phyloP scores from a whole-genome alignment of 495 filamentous ascomycete genomes.

The Penicillium canescens region DNA sequence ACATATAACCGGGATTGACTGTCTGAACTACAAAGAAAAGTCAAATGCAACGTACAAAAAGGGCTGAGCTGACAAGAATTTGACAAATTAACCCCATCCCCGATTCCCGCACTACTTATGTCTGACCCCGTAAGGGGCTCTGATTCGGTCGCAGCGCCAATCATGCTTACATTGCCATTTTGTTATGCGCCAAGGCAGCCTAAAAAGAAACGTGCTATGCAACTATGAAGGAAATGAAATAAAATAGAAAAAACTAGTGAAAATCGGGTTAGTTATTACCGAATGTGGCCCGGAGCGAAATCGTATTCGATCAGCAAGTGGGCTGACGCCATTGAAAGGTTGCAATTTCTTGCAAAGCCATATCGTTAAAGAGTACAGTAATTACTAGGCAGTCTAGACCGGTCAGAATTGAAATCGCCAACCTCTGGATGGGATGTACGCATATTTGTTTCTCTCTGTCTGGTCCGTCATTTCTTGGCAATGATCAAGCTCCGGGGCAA shows the following conservation, averaged over 20 bases:
- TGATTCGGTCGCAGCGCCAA: slow-evolving; percentile 17
- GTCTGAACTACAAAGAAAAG: slow-evolving; percentile 16
- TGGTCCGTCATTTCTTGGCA: not conserved
- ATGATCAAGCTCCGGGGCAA: slow-evolving; percentile 1
- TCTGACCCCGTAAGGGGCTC: slow-evolving; percentile 1
- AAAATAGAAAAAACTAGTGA: not conserved
- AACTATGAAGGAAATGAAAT: not conserved
- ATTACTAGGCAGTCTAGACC: slow-evolving; percentile 20
- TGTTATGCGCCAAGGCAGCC: slow-evolving; percentile 12
- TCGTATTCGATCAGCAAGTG: slow-evolving; percentile 18
- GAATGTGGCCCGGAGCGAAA: not conserved
- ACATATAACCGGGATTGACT: slow-evolving; percentile 2
- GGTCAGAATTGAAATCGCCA: slow-evolving; percentile 24
- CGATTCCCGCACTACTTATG: not conserved
- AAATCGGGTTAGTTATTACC: too few species aligned
- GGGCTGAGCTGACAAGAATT: not conserved
- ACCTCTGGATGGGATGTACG: slow-evolving; percentile 8
- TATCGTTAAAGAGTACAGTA: not conserved
- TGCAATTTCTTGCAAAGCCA: slow-evolving; percentile 1
- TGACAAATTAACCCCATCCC: slow-evolving; percentile 16
- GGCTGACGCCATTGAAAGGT: slow-evolving; percentile 19
- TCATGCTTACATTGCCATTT: slow-evolving; percentile 15
- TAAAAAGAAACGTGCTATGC: slow-evolving; percentile 5
- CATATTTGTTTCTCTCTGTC: slow-evolving; percentile 21
- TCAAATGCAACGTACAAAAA: not conserved